Evolutionary conservation across 441 rosid genomes (phyloP).

Genomic region (Euphorbia celastroides): DNA sequence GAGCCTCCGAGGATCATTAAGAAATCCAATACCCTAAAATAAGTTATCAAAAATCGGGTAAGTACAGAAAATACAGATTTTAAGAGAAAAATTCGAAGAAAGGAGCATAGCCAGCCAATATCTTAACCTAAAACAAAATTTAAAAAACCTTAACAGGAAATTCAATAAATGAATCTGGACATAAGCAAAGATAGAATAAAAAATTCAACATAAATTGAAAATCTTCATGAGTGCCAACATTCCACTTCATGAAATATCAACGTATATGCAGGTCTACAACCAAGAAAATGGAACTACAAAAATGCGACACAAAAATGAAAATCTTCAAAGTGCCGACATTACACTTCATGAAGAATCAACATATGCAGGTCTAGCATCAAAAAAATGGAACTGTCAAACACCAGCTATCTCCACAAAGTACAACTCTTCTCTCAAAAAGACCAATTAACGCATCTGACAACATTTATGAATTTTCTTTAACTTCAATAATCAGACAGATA

Average conservation of each 20-base stretch:
- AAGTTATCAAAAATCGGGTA: constrained; percentile 14
- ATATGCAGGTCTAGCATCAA: not conserved
- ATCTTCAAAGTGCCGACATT: not conserved
- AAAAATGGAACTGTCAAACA: not conserved
- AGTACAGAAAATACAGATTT: not conserved
- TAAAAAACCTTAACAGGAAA: not conserved
- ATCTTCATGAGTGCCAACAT: no score
- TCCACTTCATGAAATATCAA: no score
- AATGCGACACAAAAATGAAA: not conserved
- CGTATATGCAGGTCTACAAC: no score
- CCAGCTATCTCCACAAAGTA: not conserved
- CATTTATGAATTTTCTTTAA: not conserved
- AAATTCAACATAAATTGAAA: no score
- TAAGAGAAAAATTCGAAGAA: not conserved
- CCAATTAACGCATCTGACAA: not conserved
- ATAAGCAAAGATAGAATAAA: no score
- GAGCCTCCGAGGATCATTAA: constrained; percentile 98
- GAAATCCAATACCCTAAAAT: constrained; percentile 94
- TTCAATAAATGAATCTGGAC: no score
- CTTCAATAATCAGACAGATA: not conserved
- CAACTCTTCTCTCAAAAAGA: no score
- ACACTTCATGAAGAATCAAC: not conserved
- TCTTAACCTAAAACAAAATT: not conserved
- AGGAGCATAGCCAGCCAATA: not conserved
- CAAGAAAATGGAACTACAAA: no score